Evolutionary conservation across 2,329 filamentous ascomycete species (phyloP), one percentile per base, ranked within the genome.

Genomic region (Aspergillus vadensis): DNA sequence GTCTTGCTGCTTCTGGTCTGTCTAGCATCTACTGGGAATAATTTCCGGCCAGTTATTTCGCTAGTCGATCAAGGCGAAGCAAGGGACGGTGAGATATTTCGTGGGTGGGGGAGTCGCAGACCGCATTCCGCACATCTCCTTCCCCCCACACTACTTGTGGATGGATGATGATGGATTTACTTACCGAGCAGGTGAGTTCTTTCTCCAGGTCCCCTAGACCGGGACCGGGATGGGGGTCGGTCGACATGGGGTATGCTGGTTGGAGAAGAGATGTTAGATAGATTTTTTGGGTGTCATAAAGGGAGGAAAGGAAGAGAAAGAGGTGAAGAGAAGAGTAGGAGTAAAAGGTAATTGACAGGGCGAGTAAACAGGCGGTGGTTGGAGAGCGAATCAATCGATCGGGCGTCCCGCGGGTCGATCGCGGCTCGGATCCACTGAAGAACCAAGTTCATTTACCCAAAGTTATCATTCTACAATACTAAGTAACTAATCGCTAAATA

Each of bases 121-220:
- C 55, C 61, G 58, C 55, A 55, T 58, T 59, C 38, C 36, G 49
- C 14, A 25, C 21, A 32, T 30, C 38, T 30, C 49, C 21, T 25
- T 30, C 38, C 10, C 52, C 21, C 52, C 43, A 53, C 27, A 32
- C 23, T 39, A 49, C 54, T 30, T 15, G 23, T 27, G 38, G 27
- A 48, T 10, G 27, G 10, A 30, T 30, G 27, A 12, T 27, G 10
- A 30, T 32, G 30, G 44, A 49, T 27, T 49, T 15, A 86, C 90
- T 80, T 85, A 97, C 93, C 74, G 94, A 96, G 81, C 94, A 98
- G 57, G 90, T 93, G 79, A 98, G 82, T 85, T 99, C 95, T 77
- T 89, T 94, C 80, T 97, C 95, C 69, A 97, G 83, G 77, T 96
- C 91, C 71, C 82, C 74, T 59, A 82, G 72, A 52, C 79, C 81